Evolutionary conservation across 140 eudicot species (phyloP), one percentile per base, ranked within the genome.

Genomic region (Flaveria floridana): DNA sequence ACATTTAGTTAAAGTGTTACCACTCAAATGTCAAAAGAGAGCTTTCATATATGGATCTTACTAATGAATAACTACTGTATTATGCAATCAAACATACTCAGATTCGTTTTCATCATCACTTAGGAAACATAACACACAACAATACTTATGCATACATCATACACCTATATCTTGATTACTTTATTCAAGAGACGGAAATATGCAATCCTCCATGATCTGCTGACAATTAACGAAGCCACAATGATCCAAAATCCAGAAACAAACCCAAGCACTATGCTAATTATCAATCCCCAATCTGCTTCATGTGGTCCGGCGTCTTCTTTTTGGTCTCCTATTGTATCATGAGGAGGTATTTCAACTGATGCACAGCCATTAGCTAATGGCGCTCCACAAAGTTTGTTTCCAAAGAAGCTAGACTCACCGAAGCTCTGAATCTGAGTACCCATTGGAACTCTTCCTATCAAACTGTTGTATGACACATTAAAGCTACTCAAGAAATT

Each of bases 391-490:
- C 87, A 84, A 3, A 84, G 85, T 52, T 23, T 50, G 42, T 84
- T 84, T 39, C 87, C 87, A 1, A 79, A 21, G 75, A 79, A 83
- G 46, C 78, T 48, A 0, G 82, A 80, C 58, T 69, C 51, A 2
- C 39, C 16, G 0, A 83, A 66, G 74, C 82, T 80, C 14, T 83
- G 87, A 47, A 83, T n/a, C 16, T 83, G 87, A 44, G 87, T 83
- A 11, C 87, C 18, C 21, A 48, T 9, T 13, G 87, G 84, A 21
- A 83, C 56, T 50, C 48, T 79, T 59, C 86, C 80, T 13, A 62
- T 58, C n/a, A 82, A 61, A 19, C 2, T 72, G 48, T 82, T 82
- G 69, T 7, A n/a, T 2, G 87, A 80, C 42, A 80, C 26, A 1
- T 80, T 80, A 41, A 84, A 58, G 65, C 55, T 48, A 51, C 52